Base-by-base conservation (phyloP, 352 stramenopile genomes). In the Globisporangium echinulatum region DNA sequence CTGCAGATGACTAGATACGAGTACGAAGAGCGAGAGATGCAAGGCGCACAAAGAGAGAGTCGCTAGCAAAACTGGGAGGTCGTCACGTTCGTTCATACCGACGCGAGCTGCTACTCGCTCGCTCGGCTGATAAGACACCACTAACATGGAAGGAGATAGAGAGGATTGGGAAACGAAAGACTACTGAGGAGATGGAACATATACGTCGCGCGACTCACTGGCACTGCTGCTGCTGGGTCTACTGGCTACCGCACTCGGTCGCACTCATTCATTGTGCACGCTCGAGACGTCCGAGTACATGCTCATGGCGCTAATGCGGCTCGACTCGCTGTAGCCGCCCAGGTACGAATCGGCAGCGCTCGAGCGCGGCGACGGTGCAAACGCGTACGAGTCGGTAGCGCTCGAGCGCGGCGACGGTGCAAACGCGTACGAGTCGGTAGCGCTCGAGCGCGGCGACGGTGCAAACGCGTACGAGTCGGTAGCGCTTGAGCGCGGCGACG, bases 401-500 rank as follows among this genome's bases (percentile, higher is more conserved):
- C 73, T 86, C 7, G 58, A 61, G 19, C 70, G 70, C 11, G 82
- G 87, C 36, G 69, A 55, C 71, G 79, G 68, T 75, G 82, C 43
- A 65, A 88, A 88, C 19, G 70, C 71, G 59, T 90, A 92, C 65
- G 82, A 91, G 60, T 90, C 81, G 8, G 63, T 68, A 5, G 63
- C 53, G n/a, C 73, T 86, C 7, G 58, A 61, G 19, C 70, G 70
- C 11, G 82, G 87, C 36, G 69, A 55, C 71, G 79, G 68, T 75
- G 82, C 43, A 65, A 88, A 88, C 19, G 70, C 71, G 59, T 90
- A 92, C 65, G 82, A 90, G 58, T 90, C 82, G 25, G 25, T 33
- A 33, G 25, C 25, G 25, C 25, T 33, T 3, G 25, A 33, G 25
- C 25, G 25, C 25, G 25, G 25, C 25, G 25, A 33, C 25, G 25